Evolutionary conservation across 1,284 basidiomycete species (phyloP).

Genomic region (Microbotryum violaceum): DNA sequence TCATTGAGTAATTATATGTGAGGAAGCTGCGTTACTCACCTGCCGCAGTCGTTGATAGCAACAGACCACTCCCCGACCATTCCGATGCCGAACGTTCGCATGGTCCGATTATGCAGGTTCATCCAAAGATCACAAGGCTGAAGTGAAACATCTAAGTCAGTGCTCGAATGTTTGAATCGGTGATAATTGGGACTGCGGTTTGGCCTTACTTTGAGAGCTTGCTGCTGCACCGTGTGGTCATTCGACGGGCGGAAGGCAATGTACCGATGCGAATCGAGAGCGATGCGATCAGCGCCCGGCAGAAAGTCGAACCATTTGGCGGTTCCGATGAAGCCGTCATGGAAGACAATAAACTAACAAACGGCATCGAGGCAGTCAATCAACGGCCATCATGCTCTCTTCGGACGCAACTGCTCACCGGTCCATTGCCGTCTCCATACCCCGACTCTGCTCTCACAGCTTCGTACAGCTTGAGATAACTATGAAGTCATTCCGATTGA

Average conservation of each 20-base stretch:
- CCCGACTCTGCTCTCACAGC: slow-evolving; percentile 53
- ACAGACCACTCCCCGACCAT: slow-evolving; percentile 37
- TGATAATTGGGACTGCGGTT: neutral
- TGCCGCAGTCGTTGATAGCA: slow-evolving; percentile 19
- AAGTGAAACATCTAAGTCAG: neutral
- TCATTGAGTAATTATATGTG: slow-evolving; percentile 19
- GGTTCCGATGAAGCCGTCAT: slow-evolving; percentile 27
- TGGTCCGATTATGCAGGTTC: slow-evolving; percentile 22
- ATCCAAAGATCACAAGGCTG: slow-evolving; percentile 33
- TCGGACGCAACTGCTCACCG: neutral
- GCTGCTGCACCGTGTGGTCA: slow-evolving; percentile 7
- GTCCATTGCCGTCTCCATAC: slow-evolving; percentile 22
- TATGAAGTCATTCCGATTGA: neutral
- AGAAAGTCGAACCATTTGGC: slow-evolving; percentile 26
- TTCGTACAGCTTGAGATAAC: slow-evolving; percentile 33
- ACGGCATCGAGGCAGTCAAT: too few relatives aligned
- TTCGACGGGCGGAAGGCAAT: slow-evolving; percentile 18
- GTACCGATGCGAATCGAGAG: slow-evolving; percentile 59
- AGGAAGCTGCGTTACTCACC: slow-evolving; percentile 48
- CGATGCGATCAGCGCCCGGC: slow-evolving; percentile 57
- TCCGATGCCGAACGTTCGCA: slow-evolving; percentile 33
- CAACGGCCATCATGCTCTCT: too few relatives aligned
- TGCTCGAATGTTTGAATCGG: neutral
- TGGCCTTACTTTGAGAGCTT: slow-evolving; percentile 2
- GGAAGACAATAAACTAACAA: slow-evolving; percentile 7